These are phyloP conservation scores for Novymonas esmeraldas DNA, from an alignment of 208 protist species.

Conservation along the genomic window DNA sequence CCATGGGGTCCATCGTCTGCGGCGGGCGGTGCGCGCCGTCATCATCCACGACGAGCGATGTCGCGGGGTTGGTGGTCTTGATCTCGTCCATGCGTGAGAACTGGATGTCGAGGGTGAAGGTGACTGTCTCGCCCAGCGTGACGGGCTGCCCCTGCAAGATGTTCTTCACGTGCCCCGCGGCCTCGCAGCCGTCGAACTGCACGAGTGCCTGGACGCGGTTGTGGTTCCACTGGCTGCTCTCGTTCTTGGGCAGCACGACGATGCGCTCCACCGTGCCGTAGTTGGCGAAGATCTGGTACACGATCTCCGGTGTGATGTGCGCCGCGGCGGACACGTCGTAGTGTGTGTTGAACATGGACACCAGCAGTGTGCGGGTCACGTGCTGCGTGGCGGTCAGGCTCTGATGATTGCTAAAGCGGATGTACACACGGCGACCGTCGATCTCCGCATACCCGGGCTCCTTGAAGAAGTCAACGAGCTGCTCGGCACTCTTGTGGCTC, in stretches of 20 bases:
- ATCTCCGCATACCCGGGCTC: constrained; percentile 89
- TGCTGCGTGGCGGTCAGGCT: constrained; percentile 90
- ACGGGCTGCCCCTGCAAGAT: constrained; percentile 92
- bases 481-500: constrained; percentile 79
- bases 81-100: constrained; percentile 92
- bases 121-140: constrained; percentile 84
- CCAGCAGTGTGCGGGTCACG: constrained; percentile 84
- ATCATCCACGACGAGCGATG: constrained; percentile 82
- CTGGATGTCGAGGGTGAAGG: constrained; percentile 93
- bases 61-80: constrained; percentile 84
- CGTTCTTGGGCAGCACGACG: constrained; percentile 92
- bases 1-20: constrained; percentile 23
- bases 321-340: constrained; percentile 87
- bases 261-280: constrained; percentile 90
- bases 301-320: constrained; percentile 89
- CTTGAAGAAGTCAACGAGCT: constrained; percentile 90
- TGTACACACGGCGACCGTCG: constrained; percentile 90
- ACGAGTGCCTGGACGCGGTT: constrained; percentile 92
- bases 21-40: constrained; percentile 62
- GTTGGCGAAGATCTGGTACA: constrained; percentile 90
- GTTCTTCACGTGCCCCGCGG: constrained; percentile 89
- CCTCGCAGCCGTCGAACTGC: constrained; percentile 82
- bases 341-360: constrained; percentile 94
- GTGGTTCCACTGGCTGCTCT: constrained; percentile 88
- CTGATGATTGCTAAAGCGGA: constrained; percentile 91